Evolutionary conservation across 495 filamentous ascomycete genomes (phyloP).

Genomic region (Trichoderma asperelloides): DNA sequence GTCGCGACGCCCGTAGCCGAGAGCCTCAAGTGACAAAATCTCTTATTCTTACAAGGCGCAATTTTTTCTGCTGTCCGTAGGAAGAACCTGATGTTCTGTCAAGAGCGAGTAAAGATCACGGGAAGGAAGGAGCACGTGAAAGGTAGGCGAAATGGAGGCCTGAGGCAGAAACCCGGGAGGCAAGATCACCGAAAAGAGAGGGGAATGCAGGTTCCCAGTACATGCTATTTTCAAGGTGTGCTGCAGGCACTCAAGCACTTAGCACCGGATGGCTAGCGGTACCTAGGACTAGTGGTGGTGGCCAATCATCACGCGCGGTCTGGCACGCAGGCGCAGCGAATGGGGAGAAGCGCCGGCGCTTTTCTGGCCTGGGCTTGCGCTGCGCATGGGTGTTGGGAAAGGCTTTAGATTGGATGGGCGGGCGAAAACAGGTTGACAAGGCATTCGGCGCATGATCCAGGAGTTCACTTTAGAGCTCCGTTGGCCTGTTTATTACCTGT

Average conservation of each 20-base stretch:
- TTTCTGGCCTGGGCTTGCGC: neutral
- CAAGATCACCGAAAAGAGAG: neutral
- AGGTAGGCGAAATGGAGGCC: neutral
- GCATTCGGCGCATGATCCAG: neutral
- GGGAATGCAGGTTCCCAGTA: neutral
- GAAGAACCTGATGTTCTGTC: neutral
- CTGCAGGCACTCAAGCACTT: neutral
- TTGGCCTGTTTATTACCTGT: neutral
- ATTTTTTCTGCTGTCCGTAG: neutral
- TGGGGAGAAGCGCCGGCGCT: neutral
- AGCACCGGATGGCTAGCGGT: neutral
- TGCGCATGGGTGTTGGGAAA: neutral
- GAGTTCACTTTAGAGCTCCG: neutral
- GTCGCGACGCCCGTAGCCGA: neutral
- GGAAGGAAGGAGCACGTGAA: neutral
- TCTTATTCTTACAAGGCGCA: constrained; percentile 3
- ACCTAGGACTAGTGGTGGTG: neutral
- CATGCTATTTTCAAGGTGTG: no score
- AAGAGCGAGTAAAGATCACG: no score
- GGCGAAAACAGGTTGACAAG: neutral
- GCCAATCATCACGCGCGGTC: neutral
- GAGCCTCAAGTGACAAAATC: neutral
- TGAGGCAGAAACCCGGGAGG: neutral
- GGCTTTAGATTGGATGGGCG: neutral
- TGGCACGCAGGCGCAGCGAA: constrained; percentile 1